A percentile compares a stretch with the other conserved stretches of the same genome.
Evolutionary conservation across 2,329 filamentous ascomycete species (phyloP).

Genomic region (Ophiobolus disseminans): DNA sequence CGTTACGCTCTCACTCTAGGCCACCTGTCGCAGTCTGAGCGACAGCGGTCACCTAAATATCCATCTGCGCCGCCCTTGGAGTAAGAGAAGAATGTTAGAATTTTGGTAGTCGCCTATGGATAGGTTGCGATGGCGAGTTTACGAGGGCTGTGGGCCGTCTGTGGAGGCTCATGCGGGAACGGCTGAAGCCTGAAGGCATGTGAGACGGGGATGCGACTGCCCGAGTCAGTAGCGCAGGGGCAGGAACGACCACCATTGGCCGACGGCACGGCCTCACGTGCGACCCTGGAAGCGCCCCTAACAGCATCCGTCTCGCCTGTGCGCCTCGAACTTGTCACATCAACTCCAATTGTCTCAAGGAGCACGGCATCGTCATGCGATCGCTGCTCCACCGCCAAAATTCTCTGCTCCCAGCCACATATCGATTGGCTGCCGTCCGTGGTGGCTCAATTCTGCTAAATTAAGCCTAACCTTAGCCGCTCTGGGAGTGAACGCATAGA

Average conservation of each 20-base stretch:
- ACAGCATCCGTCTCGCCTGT: conserved; percentile 29
- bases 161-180: conserved; percentile 1
- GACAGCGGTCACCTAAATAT: too few relatives aligned
- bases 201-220: conserved; percentile 24
- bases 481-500: conserved; percentile 38
- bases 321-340: conserved; percentile 27
- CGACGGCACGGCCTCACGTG: conserved; percentile 12
- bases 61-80: too few relatives aligned
- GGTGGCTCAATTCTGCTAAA: conserved; percentile 23
- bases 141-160: neutral
- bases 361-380: conserved; percentile 36
- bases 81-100: too few relatives aligned
- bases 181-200: conserved; percentile 8
- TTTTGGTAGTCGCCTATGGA: too few relatives aligned
- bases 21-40: too few relatives aligned
- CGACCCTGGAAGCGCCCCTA: conserved; percentile 26
- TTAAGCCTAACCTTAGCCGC: conserved; percentile 29
- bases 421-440: conserved; percentile 33
- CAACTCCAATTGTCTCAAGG: conserved; percentile 52
- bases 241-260: conserved; percentile 24
- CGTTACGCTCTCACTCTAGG: too few relatives aligned
- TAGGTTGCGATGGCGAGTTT: too few relatives aligned
- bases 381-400: conserved; percentile 16
- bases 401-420: conserved; percentile 21
- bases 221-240: conserved; percentile 14